phyloP scores from a whole-genome alignment of 192 early-diverging fungal species.

The Coemansia erecta region DNA sequence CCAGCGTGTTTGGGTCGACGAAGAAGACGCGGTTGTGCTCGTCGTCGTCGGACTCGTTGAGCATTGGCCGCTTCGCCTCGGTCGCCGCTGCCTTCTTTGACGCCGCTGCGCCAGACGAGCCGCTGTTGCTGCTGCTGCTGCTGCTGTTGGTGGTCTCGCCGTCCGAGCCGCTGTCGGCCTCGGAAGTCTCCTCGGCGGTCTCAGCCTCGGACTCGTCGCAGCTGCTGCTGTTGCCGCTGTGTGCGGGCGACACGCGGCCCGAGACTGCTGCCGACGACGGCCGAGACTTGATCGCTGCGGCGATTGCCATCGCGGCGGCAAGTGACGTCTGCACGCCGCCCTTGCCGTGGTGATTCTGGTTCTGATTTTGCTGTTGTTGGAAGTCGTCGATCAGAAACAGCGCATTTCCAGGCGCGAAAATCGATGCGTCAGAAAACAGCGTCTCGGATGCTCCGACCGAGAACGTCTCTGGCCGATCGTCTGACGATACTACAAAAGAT shows the following conservation, averaged over 20 bases:
- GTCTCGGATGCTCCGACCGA: slow-evolving; percentile 40
- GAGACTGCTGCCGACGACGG: slow-evolving; percentile 1
- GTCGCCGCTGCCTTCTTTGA: neutral
- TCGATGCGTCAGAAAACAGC: slow-evolving; percentile 46
- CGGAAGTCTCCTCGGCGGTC: too few species aligned
- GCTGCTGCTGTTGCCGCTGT: slow-evolving; percentile 1
- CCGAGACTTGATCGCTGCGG: slow-evolving; percentile 14
- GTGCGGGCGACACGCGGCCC: neutral
- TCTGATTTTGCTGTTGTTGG: slow-evolving; percentile 6
- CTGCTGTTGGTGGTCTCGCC: too few species aligned
- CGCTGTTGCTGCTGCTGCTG: slow-evolving; percentile 2
- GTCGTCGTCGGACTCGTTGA: slow-evolving; percentile 54
- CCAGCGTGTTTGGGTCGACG: slow-evolving; percentile 41
- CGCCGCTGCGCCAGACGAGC: neutral
- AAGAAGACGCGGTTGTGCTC: slow-evolving; percentile 53
- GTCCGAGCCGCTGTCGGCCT: too few species aligned
- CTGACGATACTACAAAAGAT: slow-evolving; percentile 50
- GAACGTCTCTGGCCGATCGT: slow-evolving; percentile 43
- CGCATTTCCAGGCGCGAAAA: slow-evolving; percentile 41
- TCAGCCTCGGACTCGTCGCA: neutral
- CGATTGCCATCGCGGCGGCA: slow-evolving; percentile 20
- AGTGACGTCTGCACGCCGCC: slow-evolving; percentile 14
- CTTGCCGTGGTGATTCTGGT: slow-evolving; percentile 2
- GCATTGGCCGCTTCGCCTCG: slow-evolving; percentile 17
- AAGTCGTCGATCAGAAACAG: slow-evolving; percentile 40